phyloP scores from a whole-genome alignment of 1,139 yeast genomes.

The Hansenula lynferdii region DNA sequence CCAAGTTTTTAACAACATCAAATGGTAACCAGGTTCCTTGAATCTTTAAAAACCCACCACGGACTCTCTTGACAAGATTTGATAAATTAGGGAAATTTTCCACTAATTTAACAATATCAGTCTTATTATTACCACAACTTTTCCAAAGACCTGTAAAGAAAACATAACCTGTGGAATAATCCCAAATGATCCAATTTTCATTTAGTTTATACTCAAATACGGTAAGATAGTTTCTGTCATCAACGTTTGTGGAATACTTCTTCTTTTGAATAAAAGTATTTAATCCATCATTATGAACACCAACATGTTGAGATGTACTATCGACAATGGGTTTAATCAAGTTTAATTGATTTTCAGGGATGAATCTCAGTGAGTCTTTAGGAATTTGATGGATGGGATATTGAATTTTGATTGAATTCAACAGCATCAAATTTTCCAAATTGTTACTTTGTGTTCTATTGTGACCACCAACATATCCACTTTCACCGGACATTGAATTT shows the following conservation, averaged over 20 bases:
- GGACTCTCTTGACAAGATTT: conserved; percentile 60
- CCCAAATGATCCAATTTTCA: conserved; percentile 79
- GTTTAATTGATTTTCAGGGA: conserved; percentile 27
- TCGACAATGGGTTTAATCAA: conserved; percentile 22
- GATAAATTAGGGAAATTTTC: conserved; percentile 53
- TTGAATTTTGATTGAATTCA: conserved; percentile 16
- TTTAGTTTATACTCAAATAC: conserved; percentile 70
- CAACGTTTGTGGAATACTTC: conserved; percentile 72
- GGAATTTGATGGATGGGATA: conserved; percentile 26
- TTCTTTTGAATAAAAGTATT: conserved; percentile 41
- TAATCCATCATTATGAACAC: conserved; percentile 7
- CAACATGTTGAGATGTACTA: no score
- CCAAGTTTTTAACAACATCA: conserved; percentile 61
- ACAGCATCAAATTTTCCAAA: conserved; percentile 1
- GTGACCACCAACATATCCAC: no score
- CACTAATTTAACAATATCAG: conserved; percentile 70
- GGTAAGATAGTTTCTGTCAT: conserved; percentile 62
- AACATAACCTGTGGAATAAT: conserved; percentile 80
- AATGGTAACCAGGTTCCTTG: conserved; percentile 96
- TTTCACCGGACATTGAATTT: neutral
- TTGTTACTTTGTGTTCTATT: neutral
- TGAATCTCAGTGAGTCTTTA: conserved; percentile 14
- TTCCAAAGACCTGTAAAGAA: conserved; percentile 93
- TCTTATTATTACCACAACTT: conserved; percentile 65
- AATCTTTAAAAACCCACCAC: conserved; percentile 90